phyloP scores from a whole-genome alignment of 2,329 filamentous ascomycete genomes.

The Diplodia corticola region DNA sequence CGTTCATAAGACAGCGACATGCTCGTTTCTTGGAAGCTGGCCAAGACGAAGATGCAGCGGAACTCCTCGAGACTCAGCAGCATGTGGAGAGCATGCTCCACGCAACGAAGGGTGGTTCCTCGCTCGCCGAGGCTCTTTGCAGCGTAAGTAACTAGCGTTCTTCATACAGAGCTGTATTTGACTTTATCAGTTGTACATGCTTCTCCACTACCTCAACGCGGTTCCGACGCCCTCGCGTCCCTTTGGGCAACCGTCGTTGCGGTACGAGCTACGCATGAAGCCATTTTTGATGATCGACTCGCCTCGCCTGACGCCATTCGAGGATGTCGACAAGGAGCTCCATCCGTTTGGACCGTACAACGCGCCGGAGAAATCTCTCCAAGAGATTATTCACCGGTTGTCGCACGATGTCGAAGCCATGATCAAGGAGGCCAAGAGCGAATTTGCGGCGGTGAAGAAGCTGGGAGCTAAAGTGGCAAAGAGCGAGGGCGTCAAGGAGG shows the following conservation, averaged over 20 bases:
- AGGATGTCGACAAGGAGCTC: conserved; percentile 54
- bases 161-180: neutral
- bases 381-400: neutral
- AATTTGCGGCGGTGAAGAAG: conserved; percentile 41
- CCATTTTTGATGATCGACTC: conserved; percentile 71
- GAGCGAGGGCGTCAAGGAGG: conserved; percentile 39
- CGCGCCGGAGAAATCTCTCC: neutral
- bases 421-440: conserved; percentile 38
- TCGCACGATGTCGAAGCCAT: conserved; percentile 15
- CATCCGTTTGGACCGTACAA: conserved; percentile 36
- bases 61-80: conserved; percentile 2
- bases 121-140: conserved; percentile 17
- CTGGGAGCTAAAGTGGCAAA: conserved; percentile 35
- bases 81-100: conserved; percentile 10
- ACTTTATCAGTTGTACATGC: conserved; percentile 52
- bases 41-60: neutral
- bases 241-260: conserved; percentile 66
- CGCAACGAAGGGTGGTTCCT: neutral
- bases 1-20: conserved; percentile 1
- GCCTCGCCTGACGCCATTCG: conserved; percentile 65
- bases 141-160: conserved; percentile 1
- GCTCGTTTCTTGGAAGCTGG: neutral
- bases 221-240: conserved; percentile 57
- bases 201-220: conserved; percentile 59
- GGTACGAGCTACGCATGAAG: conserved; percentile 84